Evolutionary conservation across 2,329 filamentous ascomycete genomes (phyloP).

Genomic region (Paraphoma chrysanthemicola): DNA sequence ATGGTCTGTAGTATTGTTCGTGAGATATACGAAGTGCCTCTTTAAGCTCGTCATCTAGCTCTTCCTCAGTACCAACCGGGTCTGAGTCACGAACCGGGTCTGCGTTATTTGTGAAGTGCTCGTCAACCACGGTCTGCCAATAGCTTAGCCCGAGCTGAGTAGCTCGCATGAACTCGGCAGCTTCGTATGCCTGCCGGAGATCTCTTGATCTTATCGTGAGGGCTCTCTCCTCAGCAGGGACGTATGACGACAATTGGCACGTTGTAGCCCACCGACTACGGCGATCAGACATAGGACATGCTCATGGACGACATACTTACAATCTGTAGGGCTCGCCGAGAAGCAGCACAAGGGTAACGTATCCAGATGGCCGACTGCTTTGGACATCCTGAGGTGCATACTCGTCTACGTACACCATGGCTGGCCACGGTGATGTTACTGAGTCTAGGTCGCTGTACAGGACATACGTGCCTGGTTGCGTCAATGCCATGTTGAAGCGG

Average conservation of each 20-base stretch:
- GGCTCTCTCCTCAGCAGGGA: neutral
- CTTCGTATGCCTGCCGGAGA: conserved; percentile 16
- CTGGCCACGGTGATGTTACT: conserved; percentile 20
- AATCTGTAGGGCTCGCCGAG: conserved; percentile 16
- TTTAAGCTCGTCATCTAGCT: neutral
- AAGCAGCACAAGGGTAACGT: conserved; percentile 18
- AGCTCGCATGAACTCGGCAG: conserved; percentile 3
- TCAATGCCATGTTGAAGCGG: neutral
- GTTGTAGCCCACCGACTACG: conserved; percentile 28
- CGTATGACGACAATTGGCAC: conserved; percentile 16
- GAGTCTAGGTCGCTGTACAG: conserved; percentile 10
- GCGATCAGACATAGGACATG: neutral
- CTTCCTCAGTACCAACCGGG: neutral
- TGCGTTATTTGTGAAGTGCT: neutral
- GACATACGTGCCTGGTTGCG: conserved; percentile 14
- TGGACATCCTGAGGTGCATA: conserved; percentile 14
- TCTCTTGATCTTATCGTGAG: conserved; percentile 4
- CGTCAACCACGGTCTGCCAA: conserved; percentile 15
- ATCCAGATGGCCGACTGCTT: conserved; percentile 13
- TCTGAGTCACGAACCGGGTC: neutral
- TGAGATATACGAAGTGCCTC: neutral
- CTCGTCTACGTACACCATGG: conserved; percentile 27
- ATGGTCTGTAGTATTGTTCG: neutral
- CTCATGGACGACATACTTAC: conserved; percentile 9
- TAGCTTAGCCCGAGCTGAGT: conserved; percentile 7